Percentiles rank a stretch among this genome's conserved stretches.
Evolutionary conservation across 164 flowering plant species (phyloP).

Genomic region (Berberis vulgaris): DNA sequence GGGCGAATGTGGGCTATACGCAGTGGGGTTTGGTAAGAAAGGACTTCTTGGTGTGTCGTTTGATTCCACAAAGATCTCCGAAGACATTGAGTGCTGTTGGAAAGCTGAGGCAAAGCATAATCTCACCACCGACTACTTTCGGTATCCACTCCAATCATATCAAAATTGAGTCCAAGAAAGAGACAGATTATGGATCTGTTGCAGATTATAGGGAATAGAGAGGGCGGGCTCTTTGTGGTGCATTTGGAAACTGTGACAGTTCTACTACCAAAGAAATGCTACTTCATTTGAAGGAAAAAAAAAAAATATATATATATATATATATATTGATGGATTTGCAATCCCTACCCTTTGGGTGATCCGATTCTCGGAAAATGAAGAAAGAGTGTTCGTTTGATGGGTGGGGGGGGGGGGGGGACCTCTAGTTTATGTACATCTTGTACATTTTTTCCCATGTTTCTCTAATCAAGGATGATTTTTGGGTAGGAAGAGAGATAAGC

Average conservation of each 20-base stretch:
- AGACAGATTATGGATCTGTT: not conserved
- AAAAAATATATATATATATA: not conserved
- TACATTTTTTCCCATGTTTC: conserved; percentile 11
- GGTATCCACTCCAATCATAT: not conserved
- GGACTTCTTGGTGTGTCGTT: conserved; percentile 60
- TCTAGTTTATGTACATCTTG: conserved; percentile 10
- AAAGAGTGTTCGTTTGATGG: not conserved
- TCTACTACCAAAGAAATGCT: conserved; percentile 8
- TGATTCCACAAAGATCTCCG: conserved; percentile 51
- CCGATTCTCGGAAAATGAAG: not conserved
- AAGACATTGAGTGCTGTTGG: conserved; percentile 39
- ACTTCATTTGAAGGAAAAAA: conserved; percentile 5
- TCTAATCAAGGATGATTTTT: conserved; percentile 9
- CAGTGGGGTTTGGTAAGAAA: conserved; percentile 61
- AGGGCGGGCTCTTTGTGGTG: not conserved
- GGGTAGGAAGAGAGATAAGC: not conserved
- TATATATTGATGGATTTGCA: not conserved
- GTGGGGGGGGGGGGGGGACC: conserved; percentile 1
- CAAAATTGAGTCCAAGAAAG: not conserved
- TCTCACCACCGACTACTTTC: conserved; percentile 6
- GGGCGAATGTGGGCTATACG: conserved; percentile 51
- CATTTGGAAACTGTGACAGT: not conserved
- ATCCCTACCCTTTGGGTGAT: too few species aligned
- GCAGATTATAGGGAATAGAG: not conserved
- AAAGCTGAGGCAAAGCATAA: conserved; percentile 28